Conservation (phyloP, 371 early-diverging fungal species). For the Funneliformis caledonium region DNA sequence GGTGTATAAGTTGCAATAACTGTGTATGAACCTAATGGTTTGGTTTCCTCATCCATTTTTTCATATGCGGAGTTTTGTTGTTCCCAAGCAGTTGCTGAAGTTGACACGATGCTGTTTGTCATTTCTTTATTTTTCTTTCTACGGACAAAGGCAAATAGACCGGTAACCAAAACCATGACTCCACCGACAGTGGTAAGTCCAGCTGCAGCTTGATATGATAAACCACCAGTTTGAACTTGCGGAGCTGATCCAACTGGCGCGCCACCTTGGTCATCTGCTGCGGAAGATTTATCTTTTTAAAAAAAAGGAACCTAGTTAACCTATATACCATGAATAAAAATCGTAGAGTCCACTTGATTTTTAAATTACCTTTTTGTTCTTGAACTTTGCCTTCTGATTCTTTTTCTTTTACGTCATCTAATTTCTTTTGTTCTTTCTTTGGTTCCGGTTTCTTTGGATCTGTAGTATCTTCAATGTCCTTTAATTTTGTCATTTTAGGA, state of each 20-base stretch:
- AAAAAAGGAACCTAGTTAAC: too few relatives aligned
- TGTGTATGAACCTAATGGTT: constrained; percentile 40
- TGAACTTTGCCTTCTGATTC: too few relatives aligned
- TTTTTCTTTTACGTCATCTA: too few relatives aligned
- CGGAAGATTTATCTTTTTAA: not conserved
- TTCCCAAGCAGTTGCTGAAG: constrained; percentile 30
- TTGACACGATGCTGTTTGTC: constrained; percentile 22
- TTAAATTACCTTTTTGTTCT: not conserved
- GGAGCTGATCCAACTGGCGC: not conserved
- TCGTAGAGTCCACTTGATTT: too few relatives aligned
- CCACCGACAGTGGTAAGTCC: constrained; percentile 1
- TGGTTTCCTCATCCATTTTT: constrained; percentile 16
- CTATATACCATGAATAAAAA: too few relatives aligned
- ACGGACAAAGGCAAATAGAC: not conserved
- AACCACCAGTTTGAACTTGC: not conserved
- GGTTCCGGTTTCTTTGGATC: not conserved
- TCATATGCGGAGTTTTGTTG: constrained; percentile 20
- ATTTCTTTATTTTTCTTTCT: constrained; percentile 16
- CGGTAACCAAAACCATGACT: not conserved
- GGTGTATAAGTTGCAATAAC: constrained; percentile 66
- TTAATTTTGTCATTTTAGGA: too few relatives aligned
- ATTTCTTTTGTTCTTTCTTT: not conserved
- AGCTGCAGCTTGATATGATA: not conserved
- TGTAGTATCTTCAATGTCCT: too few relatives aligned
- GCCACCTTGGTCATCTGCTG: not conserved